A percentile compares a stretch with the other conserved stretches of the same genome.
These are phyloP conservation scores for Schizochytrium sp. DNA, from an alignment of 108 stramenopile species.

Conservation along the genomic window DNA sequence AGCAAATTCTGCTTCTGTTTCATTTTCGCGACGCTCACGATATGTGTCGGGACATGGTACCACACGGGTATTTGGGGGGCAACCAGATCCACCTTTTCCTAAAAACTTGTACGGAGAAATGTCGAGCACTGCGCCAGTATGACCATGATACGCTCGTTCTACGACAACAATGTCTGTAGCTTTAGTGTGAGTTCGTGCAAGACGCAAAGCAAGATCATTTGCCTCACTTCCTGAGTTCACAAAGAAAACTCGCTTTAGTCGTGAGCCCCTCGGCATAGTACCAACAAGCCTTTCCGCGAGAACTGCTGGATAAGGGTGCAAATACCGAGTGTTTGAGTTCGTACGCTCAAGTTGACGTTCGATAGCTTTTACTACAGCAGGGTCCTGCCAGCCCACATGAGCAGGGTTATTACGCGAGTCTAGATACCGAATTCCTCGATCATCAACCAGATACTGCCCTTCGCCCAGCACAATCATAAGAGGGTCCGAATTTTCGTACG, in stretches of 20 bases:
- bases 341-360: slow-evolving; percentile 77
- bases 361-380: slow-evolving; percentile 80
- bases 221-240: slow-evolving; percentile 96
- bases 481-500: slow-evolving; percentile 63
- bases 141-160: slow-evolving; percentile 92
- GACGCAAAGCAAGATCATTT: slow-evolving; percentile 94
- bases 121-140: slow-evolving; percentile 84
- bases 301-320: slow-evolving; percentile 84
- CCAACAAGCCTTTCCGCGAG: slow-evolving; percentile 78
- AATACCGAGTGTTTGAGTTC: slow-evolving; percentile 92
- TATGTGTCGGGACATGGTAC: slow-evolving; percentile 88
- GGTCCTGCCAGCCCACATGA: slow-evolving; percentile 86
- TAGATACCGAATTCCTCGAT: not conserved
- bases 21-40: slow-evolving; percentile 77
- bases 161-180: slow-evolving; percentile 67
- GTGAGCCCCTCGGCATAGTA: slow-evolving; percentile 65
- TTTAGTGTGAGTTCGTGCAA: slow-evolving; percentile 80
- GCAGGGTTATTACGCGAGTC: slow-evolving; percentile 84
- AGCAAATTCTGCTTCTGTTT: slow-evolving; percentile 80
- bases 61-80: slow-evolving; percentile 78
- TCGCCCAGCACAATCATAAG: slow-evolving; percentile 18
- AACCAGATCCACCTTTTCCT: slow-evolving; percentile 71
- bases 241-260: slow-evolving; percentile 80
- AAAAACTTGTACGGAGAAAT: slow-evolving; percentile 91
- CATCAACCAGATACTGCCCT: slow-evolving; percentile 48